phyloP scores from a whole-genome alignment of 768 basidiomycete species.

The Lactarius evosmus region DNA sequence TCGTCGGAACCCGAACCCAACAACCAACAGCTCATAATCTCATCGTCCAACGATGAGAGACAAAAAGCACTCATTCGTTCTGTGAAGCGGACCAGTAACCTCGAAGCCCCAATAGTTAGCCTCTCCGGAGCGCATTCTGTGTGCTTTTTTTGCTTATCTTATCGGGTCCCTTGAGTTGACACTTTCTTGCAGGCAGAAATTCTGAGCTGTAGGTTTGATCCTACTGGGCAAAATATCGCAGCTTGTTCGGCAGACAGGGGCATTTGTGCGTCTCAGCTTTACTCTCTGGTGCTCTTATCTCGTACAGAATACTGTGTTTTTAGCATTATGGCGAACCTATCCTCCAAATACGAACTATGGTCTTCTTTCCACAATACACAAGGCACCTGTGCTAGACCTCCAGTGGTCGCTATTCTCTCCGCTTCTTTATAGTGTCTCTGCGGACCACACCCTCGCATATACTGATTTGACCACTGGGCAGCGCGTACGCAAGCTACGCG shows the following conservation, averaged over 20 bases:
- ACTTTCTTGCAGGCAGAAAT: slow-evolving; percentile 64
- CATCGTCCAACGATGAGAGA: slow-evolving; percentile 67
- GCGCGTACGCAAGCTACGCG: slow-evolving; percentile 75
- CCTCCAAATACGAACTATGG: slow-evolving; percentile 92
- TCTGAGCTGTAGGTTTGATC: slow-evolving; percentile 88
- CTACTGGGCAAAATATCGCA: slow-evolving; percentile 90
- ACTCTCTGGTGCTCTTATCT: slow-evolving; percentile 13
- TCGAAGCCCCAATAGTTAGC: slow-evolving; percentile 93
- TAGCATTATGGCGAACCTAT: slow-evolving; percentile 90
- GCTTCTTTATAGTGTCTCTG: slow-evolving; percentile 76
- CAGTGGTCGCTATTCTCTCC: slow-evolving; percentile 82
- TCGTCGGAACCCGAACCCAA: slow-evolving; percentile 43
- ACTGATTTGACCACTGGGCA: slow-evolving; percentile 83
- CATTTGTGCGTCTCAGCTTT: slow-evolving; percentile 63
- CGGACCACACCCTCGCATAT: slow-evolving; percentile 80
- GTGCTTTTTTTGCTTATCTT: slow-evolving; percentile 34
- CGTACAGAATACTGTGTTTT: not conserved
- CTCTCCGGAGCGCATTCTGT: slow-evolving; percentile 85
- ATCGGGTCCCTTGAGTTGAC: not conserved
- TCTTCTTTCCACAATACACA: slow-evolving; percentile 75
- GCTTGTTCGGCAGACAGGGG: slow-evolving; percentile 88
- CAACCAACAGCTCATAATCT: slow-evolving; percentile 71
- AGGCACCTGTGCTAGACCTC: slow-evolving; percentile 89
- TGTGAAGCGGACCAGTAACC: slow-evolving; percentile 86
- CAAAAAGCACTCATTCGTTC: slow-evolving; percentile 79